These are phyloP conservation scores for Zea mays DNA, from an alignment of 176 grass and related monocot species.

Conservation along the genomic window Zm-B73-REFERENCE-NAM-5.0 NC_050096.1:202803501-202804000, in stretches of 20 bases:
- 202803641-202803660: not conserved
- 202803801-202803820: conserved; percentile 34
- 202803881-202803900: conserved; percentile 11
- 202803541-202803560: too few species aligned
- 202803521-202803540: too few species aligned
- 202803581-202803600: too few species aligned
- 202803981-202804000: conserved; percentile 40
- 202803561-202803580: too few species aligned
- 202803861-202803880: conserved; percentile 36
- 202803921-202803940: conserved; percentile 50
- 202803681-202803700: conserved; percentile 22
- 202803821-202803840: conserved; percentile 46
- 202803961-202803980: conserved; percentile 32
- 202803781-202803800: conserved; percentile 37
- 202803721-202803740: not conserved
- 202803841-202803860: conserved; percentile 36
- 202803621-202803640: not conserved
- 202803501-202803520: too few species aligned
- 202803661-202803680: not conserved
- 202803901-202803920: conserved; percentile 48
- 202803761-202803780: conserved; percentile 30
- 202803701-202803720: conserved; percentile 7
- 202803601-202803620: not conserved
- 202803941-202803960: conserved; percentile 35
- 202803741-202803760: conserved; percentile 35